A percentile compares a stretch with the other conserved stretches of the same genome.
Conservation (phyloP, 2,329 filamentous ascomycete species). For the Mycocentrospora acerina region DNA sequence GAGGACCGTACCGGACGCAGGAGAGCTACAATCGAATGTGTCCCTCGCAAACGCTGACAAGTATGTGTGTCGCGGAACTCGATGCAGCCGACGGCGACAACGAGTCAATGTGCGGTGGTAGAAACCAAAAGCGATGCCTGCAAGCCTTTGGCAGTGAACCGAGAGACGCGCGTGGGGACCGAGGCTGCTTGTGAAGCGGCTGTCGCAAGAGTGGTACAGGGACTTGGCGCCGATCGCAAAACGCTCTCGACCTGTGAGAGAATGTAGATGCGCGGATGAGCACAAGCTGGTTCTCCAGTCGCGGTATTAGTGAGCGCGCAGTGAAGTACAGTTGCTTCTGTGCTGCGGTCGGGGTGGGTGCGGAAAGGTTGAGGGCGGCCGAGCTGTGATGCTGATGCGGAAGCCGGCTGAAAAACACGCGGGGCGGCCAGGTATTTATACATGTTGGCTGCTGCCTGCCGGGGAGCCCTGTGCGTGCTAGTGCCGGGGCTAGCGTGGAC, state of each 20-base stretch:
- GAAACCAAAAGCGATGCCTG: slow-evolving; percentile 46
- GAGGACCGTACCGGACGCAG: slow-evolving; percentile 60
- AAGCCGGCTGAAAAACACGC: slow-evolving; percentile 30
- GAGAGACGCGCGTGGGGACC: slow-evolving; percentile 23
- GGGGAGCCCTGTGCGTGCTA: slow-evolving; percentile 13
- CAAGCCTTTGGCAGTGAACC: slow-evolving; percentile 42
- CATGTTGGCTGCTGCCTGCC: slow-evolving; percentile 11
- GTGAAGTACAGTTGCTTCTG: slow-evolving; percentile 25
- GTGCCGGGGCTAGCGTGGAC: too few species aligned
- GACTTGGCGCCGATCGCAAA: slow-evolving; percentile 37
- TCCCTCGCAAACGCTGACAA: slow-evolving; percentile 68
- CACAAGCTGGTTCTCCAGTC: slow-evolving; percentile 22
- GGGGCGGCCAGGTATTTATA: slow-evolving; percentile 28
- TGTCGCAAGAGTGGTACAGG: slow-evolving; percentile 26
- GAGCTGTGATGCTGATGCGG: slow-evolving; percentile 28
- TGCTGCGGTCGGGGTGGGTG: slow-evolving; percentile 29
- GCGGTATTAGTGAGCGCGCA: slow-evolving; percentile 37
- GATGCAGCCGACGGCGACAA: slow-evolving; percentile 28
- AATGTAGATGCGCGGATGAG: slow-evolving; percentile 31
- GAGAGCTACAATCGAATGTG: slow-evolving; percentile 99
- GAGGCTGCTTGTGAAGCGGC: slow-evolving; percentile 29
- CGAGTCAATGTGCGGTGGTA: slow-evolving; percentile 27
- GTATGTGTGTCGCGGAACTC: slow-evolving; percentile 9
- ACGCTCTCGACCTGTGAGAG: slow-evolving; percentile 27
- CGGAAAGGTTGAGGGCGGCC: slow-evolving; percentile 27